Evolutionary conservation across 768 basidiomycete species (phyloP), one percentile per base, ranked within the genome.

Genomic region (Pulveroboletus ravenelii): DNA sequence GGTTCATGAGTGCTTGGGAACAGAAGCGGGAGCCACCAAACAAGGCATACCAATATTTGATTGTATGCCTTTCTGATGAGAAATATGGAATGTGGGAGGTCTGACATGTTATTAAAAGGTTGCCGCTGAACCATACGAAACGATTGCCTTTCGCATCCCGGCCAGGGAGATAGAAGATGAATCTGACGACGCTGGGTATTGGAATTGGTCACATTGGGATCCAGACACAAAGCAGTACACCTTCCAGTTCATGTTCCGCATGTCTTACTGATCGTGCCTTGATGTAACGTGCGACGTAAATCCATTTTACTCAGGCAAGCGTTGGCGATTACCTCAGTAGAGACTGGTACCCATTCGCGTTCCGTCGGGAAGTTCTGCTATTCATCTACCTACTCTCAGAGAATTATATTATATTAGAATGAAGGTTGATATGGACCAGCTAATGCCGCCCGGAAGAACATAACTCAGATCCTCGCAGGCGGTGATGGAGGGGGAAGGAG

Each of bases 171-270:
- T 99, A 53, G 94, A 98, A 70, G 92, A 95, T 61, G 92, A 93
- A 62, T 81, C 89, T 41, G 87, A 92, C 53, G 92, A 94, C 60
- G 88, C 87, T 27, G 85, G 86, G 14, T 89, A 85, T 58, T 93
- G 89, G 88, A 91, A 90, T 61, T 99, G 96, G 96, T 94, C 94
- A 36, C 90, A 97, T 63, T 98, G 95, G 96, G 96, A 98, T 67
- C 84, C 89, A n/a, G 95, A 99, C 66, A 95, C 93, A 45, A 97
- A 97, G 71, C 93, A 96, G 70, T 95, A 93, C 69, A 91, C 86
- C 66, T 94, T 95, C 77, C 94, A 96, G 71, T 95, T 97, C 75
- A 89, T 97, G 84, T 97, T 93, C 74, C 81, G 85, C 60, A 71
- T 85, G 55, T 60, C 63, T 29, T 68, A 66, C 45, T 70, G 57